Evolutionary conservation across 371 early-diverging fungal species (phyloP).

Genomic region (Syncephalastrum contaminatum): DNA sequence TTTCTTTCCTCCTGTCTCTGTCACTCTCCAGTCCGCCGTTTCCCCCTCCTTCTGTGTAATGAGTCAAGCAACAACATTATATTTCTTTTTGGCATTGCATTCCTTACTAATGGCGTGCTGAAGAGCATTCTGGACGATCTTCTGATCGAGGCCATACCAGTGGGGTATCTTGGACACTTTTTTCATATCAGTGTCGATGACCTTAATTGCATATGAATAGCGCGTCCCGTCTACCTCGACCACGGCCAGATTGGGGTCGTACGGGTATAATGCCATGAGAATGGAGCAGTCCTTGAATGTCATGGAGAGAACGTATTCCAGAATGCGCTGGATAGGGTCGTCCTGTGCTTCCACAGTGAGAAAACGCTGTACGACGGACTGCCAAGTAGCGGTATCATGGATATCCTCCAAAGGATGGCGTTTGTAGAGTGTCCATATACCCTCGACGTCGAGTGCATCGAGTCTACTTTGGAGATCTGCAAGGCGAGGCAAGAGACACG

Average conservation of each 20-base stretch:
- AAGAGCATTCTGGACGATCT: conserved; percentile 39
- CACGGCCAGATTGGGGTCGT: not conserved
- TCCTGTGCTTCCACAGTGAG: conserved; percentile 5
- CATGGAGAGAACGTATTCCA: conserved; percentile 55
- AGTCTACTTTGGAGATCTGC: conserved; percentile 38
- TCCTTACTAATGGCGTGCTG: no score
- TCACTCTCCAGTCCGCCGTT: no score
- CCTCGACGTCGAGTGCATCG: conserved; percentile 50
- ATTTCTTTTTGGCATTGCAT: no score
- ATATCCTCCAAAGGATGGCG: not conserved
- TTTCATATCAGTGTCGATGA: conserved; percentile 58
- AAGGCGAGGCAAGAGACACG: conserved; percentile 30
- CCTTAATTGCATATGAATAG: conserved; percentile 31
- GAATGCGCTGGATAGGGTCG: conserved; percentile 24
- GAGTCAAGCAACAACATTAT: no score
- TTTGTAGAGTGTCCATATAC: conserved; percentile 27
- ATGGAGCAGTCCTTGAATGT: conserved; percentile 65
- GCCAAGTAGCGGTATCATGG: conserved; percentile 12
- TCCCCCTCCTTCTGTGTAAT: no score
- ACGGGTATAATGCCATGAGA: conserved; percentile 25
- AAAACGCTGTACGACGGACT: conserved; percentile 16
- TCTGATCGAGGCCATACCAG: conserved; percentile 48
- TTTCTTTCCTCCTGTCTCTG: no score
- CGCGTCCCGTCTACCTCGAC: not conserved
- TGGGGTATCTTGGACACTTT: conserved; percentile 41